Evolutionary conservation across 352 stramenopile species (phyloP).

Genomic region (Plasmopara halstedii): DNA sequence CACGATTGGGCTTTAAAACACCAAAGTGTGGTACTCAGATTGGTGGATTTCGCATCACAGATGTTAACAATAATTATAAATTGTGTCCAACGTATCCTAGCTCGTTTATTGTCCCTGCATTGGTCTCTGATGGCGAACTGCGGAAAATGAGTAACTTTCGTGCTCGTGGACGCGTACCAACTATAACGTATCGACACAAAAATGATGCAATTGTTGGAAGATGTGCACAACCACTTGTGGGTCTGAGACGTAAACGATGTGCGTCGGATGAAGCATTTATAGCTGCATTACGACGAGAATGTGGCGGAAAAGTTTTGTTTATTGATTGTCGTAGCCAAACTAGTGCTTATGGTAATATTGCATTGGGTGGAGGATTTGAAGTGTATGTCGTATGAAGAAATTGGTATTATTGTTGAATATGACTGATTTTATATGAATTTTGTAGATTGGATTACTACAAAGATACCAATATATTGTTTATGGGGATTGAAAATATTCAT

Average conservation of each 20-base stretch:
- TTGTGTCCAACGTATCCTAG: constrained; percentile 77
- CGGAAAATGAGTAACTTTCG: constrained; percentile 87
- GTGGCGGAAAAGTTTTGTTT: constrained; percentile 59
- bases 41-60: constrained; percentile 53
- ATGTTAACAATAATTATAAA: constrained; percentile 73
- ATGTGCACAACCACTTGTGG: constrained; percentile 92
- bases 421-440: too few species aligned
- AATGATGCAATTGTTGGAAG: constrained; percentile 91
- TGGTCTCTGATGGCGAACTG: constrained; percentile 88
- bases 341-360: constrained; percentile 78
- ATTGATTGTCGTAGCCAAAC: constrained; percentile 81
- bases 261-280: constrained; percentile 87
- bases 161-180: constrained; percentile 86
- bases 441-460: constrained; percentile 70
- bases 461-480: constrained; percentile 69
- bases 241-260: constrained; percentile 89
- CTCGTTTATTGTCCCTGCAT: constrained; percentile 84
- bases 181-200: constrained; percentile 85
- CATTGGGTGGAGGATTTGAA: constrained; percentile 77
- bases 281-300: constrained; percentile 42
- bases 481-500: constrained; percentile 92
- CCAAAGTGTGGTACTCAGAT: constrained; percentile 30
- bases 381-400: constrained; percentile 40
- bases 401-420: background rate
- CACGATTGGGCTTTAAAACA: constrained; percentile 41